Conservation (phyloP, 306 rosid species). For the Malus fusca region DNA sequence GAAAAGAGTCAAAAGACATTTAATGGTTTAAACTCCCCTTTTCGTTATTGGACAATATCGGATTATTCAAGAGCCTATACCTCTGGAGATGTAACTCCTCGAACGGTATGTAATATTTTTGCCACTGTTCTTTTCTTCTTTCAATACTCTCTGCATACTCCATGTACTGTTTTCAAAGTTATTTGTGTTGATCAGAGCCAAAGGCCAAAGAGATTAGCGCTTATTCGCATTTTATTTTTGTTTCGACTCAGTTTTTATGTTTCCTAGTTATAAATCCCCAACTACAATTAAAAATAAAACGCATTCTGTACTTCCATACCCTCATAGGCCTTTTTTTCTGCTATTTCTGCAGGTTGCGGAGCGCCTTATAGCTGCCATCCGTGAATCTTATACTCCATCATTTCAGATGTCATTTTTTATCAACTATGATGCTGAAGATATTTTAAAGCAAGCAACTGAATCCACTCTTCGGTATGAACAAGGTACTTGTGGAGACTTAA, state of each 20-base stretch:
- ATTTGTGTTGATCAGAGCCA: background rate
- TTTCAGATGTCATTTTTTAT: conserved; percentile 75
- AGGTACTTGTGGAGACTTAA: conserved; percentile 32
- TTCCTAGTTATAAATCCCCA: background rate
- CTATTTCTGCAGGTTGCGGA: conserved; percentile 53
- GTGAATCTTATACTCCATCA: conserved; percentile 45
- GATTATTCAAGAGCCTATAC: conserved; percentile 70
- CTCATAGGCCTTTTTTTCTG: background rate
- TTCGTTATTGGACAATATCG: conserved; percentile 64
- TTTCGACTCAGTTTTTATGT: background rate
- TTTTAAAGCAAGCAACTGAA: conserved; percentile 62
- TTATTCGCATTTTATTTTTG: background rate
- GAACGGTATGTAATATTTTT: conserved; percentile 34
- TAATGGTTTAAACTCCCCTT: conserved; percentile 17
- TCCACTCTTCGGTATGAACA: conserved; percentile 56
- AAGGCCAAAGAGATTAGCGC: background rate
- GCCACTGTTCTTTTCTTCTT: background rate
- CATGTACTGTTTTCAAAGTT: background rate
- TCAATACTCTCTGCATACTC: background rate
- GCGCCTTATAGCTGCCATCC: conserved; percentile 50
- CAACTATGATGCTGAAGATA: conserved; percentile 47
- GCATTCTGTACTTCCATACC: background rate
- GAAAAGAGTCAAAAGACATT: background rate
- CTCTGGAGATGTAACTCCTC: conserved; percentile 58
- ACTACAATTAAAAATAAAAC: background rate